Evolutionary conservation across 2,329 filamentous ascomycete species (phyloP).

Genomic region (Fusarium sp.): DNA sequence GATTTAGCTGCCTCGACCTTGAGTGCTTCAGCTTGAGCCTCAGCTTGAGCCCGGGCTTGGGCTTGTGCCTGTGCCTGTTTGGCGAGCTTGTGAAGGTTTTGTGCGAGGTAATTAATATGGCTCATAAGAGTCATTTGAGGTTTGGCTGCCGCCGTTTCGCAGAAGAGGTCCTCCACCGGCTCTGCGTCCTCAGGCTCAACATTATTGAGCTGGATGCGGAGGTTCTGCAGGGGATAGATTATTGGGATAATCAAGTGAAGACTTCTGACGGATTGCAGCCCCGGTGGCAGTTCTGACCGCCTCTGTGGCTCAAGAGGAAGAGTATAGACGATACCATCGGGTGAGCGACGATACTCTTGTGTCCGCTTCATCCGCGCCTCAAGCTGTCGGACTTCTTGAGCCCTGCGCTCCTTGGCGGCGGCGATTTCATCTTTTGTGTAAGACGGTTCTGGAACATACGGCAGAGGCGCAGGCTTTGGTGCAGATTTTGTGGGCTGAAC

Average conservation of each 20-base stretch:
- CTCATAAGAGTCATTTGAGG: constrained; percentile 75
- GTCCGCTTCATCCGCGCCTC: constrained; percentile 80
- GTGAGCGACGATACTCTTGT: constrained; percentile 74
- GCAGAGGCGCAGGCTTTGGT: constrained; percentile 28
- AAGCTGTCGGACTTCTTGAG: constrained; percentile 76
- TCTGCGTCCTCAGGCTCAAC: constrained; percentile 70
- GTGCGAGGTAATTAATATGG: constrained; percentile 79
- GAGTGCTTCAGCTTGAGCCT: constrained; percentile 21
- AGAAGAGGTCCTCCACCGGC: constrained; percentile 74
- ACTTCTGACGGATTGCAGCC: constrained; percentile 71
- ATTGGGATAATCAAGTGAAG: constrained; percentile 77
- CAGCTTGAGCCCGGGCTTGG: constrained; percentile 49
- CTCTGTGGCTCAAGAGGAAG: constrained; percentile 77
- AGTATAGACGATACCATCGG: constrained; percentile 77
- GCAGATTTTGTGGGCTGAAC: constrained; percentile 21
- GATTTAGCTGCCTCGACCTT: constrained; percentile 32
- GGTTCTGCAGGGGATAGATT: constrained; percentile 77
- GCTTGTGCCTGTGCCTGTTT: constrained; percentile 66
- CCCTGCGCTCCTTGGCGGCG: constrained; percentile 72
- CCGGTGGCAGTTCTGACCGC: constrained; percentile 68
- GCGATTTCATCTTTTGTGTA: constrained; percentile 71
- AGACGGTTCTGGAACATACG: constrained; percentile 58
- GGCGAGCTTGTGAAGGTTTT: constrained; percentile 76
- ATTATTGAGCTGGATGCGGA: constrained; percentile 74
- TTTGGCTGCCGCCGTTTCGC: constrained; percentile 66